Base-by-base conservation (phyloP, 2,329 filamentous ascomycete species). In the Aureobasidium zeae region DNA sequence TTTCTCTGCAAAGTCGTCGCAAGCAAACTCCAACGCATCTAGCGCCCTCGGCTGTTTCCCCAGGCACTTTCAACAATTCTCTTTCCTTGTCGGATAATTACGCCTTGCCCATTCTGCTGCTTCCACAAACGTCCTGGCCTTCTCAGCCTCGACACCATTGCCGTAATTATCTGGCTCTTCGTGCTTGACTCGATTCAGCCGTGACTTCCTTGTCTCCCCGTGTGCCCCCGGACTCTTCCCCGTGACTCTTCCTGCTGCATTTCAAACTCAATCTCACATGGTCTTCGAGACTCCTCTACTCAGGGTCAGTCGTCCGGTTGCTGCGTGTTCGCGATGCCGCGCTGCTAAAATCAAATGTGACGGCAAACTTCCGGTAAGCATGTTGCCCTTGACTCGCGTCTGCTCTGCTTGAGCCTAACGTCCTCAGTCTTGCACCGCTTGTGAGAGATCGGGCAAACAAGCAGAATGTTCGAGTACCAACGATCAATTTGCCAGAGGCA, bases 341-440 rank as follows among this genome's bases (percentile, higher is more conserved):
- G 77, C 82, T 49, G 88, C 89, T 43, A 98, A 98, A 68, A 87
- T 96, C 60, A 95, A 93, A 78, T 98, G 91, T 58, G 91, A 96
- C 66, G 89, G 91, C 49, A 95, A 95, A 63, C 70, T 96, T 26
- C 91, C 91, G 9, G 56, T 56, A 24, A 39, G 48, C 46, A n/a
- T n/a, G n/a, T 32, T 32, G 37, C 20, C 21, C 6, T 24, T 17
- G 13, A 38, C 29, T 32, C 12, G 13, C 24, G 3, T 30, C 10
- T 19, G 13, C 12, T 21, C 11, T 13, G n/a, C 13, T 13, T 20
- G 4, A 29, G 12, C 9, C 41, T 45, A 10, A 31, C 13, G 10
- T 2, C 5, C 13, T 12, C 24, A 55, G 53, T 87, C 88, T 6
- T 98, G 91, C 60, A 93, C 87, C 6, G 89, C 89, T 13, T 96